A percentile compares a stretch with the other conserved stretches of the same genome.
phyloP scores from a whole-genome alignment of 23 red algal species.

The Chondrus crispus region DNA sequence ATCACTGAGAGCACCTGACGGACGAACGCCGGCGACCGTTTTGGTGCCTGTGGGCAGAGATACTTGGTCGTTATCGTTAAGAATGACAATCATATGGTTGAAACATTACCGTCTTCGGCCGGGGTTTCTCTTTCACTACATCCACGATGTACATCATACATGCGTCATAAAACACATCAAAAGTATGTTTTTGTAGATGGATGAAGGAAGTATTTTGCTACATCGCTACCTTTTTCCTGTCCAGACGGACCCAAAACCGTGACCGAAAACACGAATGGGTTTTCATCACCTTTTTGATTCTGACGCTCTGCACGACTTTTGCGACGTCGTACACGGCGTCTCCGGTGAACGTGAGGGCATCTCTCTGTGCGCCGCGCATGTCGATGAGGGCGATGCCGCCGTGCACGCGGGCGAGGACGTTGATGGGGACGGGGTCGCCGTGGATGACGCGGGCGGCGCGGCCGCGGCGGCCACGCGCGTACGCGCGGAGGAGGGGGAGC shows the following conservation, averaged over 20 bases:
- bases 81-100: conserved; percentile 92
- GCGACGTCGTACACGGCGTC: no score
- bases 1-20: conserved; percentile 85
- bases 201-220: not conserved
- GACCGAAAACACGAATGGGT: not conserved
- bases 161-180: not conserved
- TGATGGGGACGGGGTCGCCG: no score
- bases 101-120: not conserved
- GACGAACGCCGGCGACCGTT: conserved; percentile 78
- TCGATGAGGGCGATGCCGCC: no score
- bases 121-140: not conserved
- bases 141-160: not conserved
- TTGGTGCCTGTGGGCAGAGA: conserved; percentile 95
- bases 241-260: not conserved
- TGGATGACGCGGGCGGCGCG: no score
- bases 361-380: no score
- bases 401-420: no score
- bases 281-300: not conserved
- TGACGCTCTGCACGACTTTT: no score
- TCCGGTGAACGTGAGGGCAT: no score
- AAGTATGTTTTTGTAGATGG: not conserved
- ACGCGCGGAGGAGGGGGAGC: no score
- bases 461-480: no score
- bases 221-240: not conserved
- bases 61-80: conserved; percentile 98